These are phyloP conservation scores for Athelia sp. DNA, from an alignment of 1,284 basidiomycete species.

Conservation along the genomic window DNA sequence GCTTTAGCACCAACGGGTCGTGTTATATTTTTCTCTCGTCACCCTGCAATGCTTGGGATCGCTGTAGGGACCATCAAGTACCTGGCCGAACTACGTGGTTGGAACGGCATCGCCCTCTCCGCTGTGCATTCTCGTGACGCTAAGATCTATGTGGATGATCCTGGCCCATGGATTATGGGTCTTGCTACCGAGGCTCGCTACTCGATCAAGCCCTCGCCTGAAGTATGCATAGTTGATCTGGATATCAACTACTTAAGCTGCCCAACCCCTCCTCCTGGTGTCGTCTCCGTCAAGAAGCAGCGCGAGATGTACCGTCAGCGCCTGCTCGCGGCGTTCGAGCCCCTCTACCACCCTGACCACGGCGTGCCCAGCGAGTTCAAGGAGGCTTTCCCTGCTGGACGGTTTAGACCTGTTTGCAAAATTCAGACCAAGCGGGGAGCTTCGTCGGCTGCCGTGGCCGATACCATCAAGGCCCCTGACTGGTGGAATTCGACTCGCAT, in stretches of 20 bases:
- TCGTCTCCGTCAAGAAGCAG: conserved; percentile 78
- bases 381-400: conserved; percentile 90
- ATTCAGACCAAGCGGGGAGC: conserved; percentile 78
- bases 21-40: conserved; percentile 85
- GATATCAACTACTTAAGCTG: conserved; percentile 91
- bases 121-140: conserved; percentile 88
- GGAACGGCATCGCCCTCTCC: conserved; percentile 85
- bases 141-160: conserved; percentile 85
- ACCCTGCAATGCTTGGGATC: conserved; percentile 88
- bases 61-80: conserved; percentile 89
- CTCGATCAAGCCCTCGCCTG: conserved; percentile 67
- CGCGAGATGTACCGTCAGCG: conserved; percentile 82
- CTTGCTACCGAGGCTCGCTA: conserved; percentile 84
- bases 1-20: conserved; percentile 92
- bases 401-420: conserved; percentile 79
- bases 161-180: conserved; percentile 91
- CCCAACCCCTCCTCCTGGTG: conserved; percentile 70
- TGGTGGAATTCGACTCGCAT: conserved; percentile 93
- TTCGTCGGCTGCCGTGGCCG: conserved; percentile 75
- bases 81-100: conserved; percentile 89
- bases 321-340: conserved; percentile 76
- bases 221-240: conserved; percentile 90
- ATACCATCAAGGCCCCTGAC: conserved; percentile 80
- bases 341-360: conserved; percentile 80
- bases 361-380: conserved; percentile 87